These are phyloP conservation scores for Calonectria ilicicola DNA, from an alignment of 2,329 filamentous ascomycete genomes.

Conservation along the genomic window DNA sequence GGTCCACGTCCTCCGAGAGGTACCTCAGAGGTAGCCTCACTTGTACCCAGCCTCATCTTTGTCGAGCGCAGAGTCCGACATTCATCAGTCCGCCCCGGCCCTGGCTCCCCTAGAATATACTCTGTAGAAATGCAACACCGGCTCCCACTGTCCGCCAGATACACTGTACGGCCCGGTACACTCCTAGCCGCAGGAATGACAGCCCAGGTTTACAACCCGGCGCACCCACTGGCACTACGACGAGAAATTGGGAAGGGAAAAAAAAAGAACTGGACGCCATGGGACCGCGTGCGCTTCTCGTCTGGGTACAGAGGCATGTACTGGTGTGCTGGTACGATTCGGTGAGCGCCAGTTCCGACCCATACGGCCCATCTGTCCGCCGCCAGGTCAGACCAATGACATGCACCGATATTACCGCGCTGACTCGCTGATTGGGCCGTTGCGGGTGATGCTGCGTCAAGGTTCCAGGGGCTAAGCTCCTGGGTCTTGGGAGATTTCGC, in stretches of 20 bases:
- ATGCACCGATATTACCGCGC: slow-evolving; percentile 44
- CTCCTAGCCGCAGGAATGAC: not conserved
- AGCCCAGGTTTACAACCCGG: not conserved
- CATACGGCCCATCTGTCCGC: slow-evolving; percentile 7
- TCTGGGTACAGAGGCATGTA: not conserved
- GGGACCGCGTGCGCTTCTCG: not conserved
- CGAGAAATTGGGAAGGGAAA: not conserved
- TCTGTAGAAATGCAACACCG: too few species aligned
- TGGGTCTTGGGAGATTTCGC: slow-evolving; percentile 6
- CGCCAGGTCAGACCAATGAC: slow-evolving; percentile 41
- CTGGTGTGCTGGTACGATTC: slow-evolving; percentile 37
- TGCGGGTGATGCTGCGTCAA: slow-evolving; percentile 1
- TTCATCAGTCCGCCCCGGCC: too few species aligned
- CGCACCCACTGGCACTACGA: not conserved
- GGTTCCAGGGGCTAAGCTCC: slow-evolving; percentile 17
- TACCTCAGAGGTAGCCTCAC: not conserved
- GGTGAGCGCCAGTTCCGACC: slow-evolving; percentile 41
- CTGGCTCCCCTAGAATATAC: too few species aligned
- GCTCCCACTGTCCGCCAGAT: not conserved
- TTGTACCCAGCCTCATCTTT: not conserved
- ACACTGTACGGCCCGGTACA: slow-evolving; percentile 1
- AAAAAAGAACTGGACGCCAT: slow-evolving; percentile 2
- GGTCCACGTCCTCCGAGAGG: not conserved
- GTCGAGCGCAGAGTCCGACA: not conserved
- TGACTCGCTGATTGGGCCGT: slow-evolving; percentile 40